phyloP scores from a whole-genome alignment of 1,139 yeast genomes.

The Pneumocystis murina region DNA sequence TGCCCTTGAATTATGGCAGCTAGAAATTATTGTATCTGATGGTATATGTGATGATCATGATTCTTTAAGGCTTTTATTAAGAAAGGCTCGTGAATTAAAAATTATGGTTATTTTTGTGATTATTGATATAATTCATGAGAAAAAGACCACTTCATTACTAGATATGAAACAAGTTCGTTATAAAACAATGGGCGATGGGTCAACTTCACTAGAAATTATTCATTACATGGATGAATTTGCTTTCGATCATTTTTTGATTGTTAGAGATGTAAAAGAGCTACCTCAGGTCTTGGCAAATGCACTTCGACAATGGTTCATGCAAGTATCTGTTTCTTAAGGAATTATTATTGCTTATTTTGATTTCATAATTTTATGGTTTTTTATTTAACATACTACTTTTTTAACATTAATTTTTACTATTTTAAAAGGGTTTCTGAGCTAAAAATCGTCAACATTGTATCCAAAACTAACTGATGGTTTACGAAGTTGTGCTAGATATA shows the following conservation, averaged over 20 bases:
- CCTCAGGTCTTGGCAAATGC: conserved; percentile 86
- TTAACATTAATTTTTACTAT: neutral
- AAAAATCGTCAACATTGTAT: neutral
- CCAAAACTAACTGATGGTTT: conserved; percentile 17
- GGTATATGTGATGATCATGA: conserved; percentile 95
- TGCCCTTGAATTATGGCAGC: conserved; percentile 68
- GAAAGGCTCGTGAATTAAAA: conserved; percentile 81
- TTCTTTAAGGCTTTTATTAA: conserved; percentile 61
- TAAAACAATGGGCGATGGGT: conserved; percentile 53
- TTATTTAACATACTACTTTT: neutral
- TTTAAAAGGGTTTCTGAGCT: neutral
- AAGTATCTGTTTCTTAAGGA: conserved; percentile 29
- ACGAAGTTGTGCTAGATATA: conserved; percentile 72
- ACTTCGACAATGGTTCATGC: conserved; percentile 80
- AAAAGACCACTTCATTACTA: conserved; percentile 53
- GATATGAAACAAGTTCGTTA: conserved; percentile 91
- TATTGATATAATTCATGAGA: conserved; percentile 73
- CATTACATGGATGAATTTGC: conserved; percentile 89
- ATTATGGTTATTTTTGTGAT: conserved; percentile 92
- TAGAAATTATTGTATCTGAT: conserved; percentile 83
- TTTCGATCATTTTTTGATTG: conserved; percentile 90
- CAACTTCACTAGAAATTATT: conserved; percentile 57
- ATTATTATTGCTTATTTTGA: no score
- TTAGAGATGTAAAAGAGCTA: conserved; percentile 70
- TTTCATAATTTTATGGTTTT: no score